Evolutionary conservation across 1,284 basidiomycete genomes (phyloP).

Genomic region (Apiotrichum porosum): DNA sequence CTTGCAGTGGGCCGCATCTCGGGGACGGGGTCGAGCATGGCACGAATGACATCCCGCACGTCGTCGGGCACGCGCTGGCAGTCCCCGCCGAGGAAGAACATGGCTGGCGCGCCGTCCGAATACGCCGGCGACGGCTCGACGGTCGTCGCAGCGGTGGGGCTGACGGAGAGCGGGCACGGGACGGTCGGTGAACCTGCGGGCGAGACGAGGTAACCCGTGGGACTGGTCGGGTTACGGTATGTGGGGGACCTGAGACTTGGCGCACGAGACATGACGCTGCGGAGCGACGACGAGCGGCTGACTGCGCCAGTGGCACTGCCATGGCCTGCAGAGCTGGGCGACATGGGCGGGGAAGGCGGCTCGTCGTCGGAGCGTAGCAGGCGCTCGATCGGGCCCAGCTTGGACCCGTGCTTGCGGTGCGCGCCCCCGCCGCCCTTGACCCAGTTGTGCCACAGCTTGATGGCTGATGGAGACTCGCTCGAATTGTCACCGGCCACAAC

Average conservation of each 20-base stretch:
- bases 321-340: background rate
- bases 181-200: too few species aligned
- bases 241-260: too few species aligned
- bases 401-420: background rate
- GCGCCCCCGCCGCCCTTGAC: slow-evolving; percentile 9
- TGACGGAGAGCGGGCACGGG: background rate
- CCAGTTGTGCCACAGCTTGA: slow-evolving; percentile 39
- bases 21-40: slow-evolving; percentile 35
- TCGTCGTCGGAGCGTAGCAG: slow-evolving; percentile 9
- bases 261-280: background rate
- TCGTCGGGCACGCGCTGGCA: slow-evolving; percentile 23
- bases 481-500: slow-evolving; percentile 3
- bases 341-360: background rate
- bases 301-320: background rate
- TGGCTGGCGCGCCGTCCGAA: slow-evolving; percentile 31
- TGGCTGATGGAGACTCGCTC: slow-evolving; percentile 23
- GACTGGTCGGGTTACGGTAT: too few species aligned
- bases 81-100: slow-evolving; percentile 16
- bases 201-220: too few species aligned
- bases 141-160: background rate
- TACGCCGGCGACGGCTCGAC: slow-evolving; percentile 16
- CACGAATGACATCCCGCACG: slow-evolving; percentile 28
- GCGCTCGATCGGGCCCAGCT: background rate
- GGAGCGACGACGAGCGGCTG: slow-evolving; percentile 3
- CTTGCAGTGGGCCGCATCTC: slow-evolving; percentile 28